These are phyloP conservation scores for Plenodomus biglobosus DNA, from an alignment of 2,329 filamentous ascomycete genomes.

Conservation along the genomic window DNA sequence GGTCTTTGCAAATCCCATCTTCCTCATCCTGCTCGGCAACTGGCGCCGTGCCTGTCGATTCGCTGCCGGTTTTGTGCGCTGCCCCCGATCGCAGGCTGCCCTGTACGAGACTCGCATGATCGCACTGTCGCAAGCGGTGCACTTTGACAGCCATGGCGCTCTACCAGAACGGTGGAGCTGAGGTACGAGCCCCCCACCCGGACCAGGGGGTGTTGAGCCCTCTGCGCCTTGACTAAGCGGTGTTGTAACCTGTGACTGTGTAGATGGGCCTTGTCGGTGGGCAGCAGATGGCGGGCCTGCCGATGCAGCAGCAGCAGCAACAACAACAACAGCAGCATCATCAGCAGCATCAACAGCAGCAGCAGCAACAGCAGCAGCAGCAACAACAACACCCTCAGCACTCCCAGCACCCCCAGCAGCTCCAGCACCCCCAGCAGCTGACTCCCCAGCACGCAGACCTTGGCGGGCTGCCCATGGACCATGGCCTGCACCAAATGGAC, in stretches of 20 bases:
- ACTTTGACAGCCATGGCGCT: conserved; percentile 34
- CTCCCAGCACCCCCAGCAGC: too few species aligned
- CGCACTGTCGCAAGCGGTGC: conserved; percentile 3
- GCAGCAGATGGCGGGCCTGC: conserved; percentile 23
- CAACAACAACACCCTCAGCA: neutral
- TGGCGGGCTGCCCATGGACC: conserved; percentile 46
- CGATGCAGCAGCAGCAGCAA: conserved; percentile 26
- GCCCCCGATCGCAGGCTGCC: neutral
- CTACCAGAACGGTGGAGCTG: conserved; percentile 39
- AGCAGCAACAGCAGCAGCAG: neutral
- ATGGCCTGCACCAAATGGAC: conserved; percentile 47
- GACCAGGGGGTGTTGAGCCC: conserved; percentile 9
- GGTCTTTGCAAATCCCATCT: conserved; percentile 9
- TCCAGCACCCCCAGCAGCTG: too few species aligned
- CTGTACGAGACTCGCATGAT: conserved; percentile 1
- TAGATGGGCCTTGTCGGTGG: conserved; percentile 41
- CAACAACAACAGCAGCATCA: neutral
- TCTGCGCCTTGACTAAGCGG: conserved; percentile 18
- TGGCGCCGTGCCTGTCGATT: conserved; percentile 8
- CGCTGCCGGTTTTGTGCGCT: neutral
- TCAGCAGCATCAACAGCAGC: neutral
- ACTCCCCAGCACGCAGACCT: conserved; percentile 13
- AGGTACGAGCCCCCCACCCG: conserved; percentile 26
- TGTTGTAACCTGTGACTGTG: conserved; percentile 8
- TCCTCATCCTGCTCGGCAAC: conserved; percentile 5